Percentiles rank a stretch among this genome's conserved stretches.
These are phyloP conservation scores for Rhodotorula graminis DNA, from an alignment of 768 basidiomycete species.

Conservation along the genomic window DNA sequence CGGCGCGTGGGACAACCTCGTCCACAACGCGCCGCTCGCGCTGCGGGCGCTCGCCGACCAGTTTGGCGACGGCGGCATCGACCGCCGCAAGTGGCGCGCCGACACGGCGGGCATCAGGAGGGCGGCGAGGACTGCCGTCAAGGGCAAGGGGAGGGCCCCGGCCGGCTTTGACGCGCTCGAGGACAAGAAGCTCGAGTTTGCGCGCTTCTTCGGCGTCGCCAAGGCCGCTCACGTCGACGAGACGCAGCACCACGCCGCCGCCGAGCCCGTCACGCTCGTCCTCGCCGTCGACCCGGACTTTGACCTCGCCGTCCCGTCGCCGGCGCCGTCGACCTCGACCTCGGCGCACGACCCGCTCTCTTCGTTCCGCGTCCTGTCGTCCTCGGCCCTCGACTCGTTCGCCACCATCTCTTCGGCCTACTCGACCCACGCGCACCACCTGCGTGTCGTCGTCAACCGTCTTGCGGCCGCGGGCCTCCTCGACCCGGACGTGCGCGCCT, in stretches of 20 bases:
- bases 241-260: neutral
- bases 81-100: constrained; percentile 55
- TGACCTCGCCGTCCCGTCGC: constrained; percentile 13
- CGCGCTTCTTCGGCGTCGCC: constrained; percentile 16
- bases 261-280: constrained; percentile 28
- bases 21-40: constrained; percentile 72
- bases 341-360: too few species aligned
- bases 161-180: constrained; percentile 3
- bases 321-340: constrained; percentile 3
- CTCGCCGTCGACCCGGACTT: constrained; percentile 34
- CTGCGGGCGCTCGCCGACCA: constrained; percentile 56
- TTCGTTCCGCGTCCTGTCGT: constrained; percentile 22
- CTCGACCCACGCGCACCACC: constrained; percentile 17
- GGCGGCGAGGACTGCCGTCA: constrained; percentile 30
- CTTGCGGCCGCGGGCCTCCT: constrained; percentile 20
- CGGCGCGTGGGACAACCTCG: constrained; percentile 72
- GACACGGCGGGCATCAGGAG: constrained; percentile 5
- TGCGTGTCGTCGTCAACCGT: constrained; percentile 26
- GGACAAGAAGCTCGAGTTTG: constrained; percentile 24
- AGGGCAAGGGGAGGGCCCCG: constrained; percentile 26
- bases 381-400: constrained; percentile 11
- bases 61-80: constrained; percentile 64
- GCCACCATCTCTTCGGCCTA: constrained; percentile 13
- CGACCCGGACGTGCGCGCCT: constrained; percentile 2
- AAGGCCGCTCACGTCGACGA: neutral